Evolutionary conservation across 768 basidiomycete genomes (phyloP), one percentile per base, ranked within the genome.

Genomic region (Plicaturopsis crispa): DNA sequence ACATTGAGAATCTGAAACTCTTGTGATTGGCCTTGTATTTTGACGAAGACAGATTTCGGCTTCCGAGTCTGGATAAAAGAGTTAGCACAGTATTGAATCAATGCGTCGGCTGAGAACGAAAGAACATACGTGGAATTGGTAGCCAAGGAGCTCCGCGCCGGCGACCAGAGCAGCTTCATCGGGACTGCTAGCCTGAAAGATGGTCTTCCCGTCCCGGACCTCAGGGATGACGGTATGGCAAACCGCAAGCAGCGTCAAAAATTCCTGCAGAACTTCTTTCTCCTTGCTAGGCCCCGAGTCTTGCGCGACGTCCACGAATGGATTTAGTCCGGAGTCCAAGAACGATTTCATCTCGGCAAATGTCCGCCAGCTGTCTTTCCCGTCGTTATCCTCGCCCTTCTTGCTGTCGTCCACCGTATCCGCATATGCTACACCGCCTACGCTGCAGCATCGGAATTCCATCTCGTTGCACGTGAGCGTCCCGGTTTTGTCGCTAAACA

Each of bases 171-270:
- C 96, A 0, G 92, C 96, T 59, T 99, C 94, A 52, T 98, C 96
- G 0, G 96, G 96, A 66, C 91, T 94, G 45, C 89, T 93, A 2
- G 96, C 96, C 57, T 99, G 96, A 52, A 83, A 99, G 7, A 82
- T 67, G 45, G 87, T 84, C 69, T 92, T 94, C n/a, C 76, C 92
- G 42, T 88, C 78, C 49, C 73, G 79, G 38, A 81, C 61, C 62
- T 98, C 96, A 2, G 96, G 96, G 51, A 98, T 98, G 48, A 99
- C 96, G 1, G 96, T 98, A 54, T 99, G 96, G 48, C 96, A 99
- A 23, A 98, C 92, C 2, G 94, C 84, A 35, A 98, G 69, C 16
- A 97, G 68, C 0, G 83, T 78, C 51, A 97, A 56, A 42, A 91
- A 84, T 51, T 90, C 85, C 43, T 66, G 59, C 31, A 84, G 59